Evolutionary conservation across 1,139 yeast genomes (phyloP), one percentile per base, ranked within the genome.

Genomic region (Pichia sp.): DNA sequence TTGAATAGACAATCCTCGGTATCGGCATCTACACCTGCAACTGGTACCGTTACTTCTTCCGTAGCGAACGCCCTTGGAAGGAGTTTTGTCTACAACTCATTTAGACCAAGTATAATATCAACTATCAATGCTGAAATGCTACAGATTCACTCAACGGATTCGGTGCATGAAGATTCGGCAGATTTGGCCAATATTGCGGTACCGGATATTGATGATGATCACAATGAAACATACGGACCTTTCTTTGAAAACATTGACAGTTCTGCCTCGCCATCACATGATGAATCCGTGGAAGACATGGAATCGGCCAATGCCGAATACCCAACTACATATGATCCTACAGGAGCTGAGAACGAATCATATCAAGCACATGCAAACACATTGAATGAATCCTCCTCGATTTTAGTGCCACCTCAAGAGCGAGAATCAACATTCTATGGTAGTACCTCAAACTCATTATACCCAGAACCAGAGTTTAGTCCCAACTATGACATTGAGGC

Each of bases 151-250:
- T 63, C 75, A 0, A 71, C 72, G 2, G 51, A 56, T 25, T 69
- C 74, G 14, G 67, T 79, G 31, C 74, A 80, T 41, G 83, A 75
- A 44, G 80, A 77, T 43, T 71, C 84, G 0, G 83, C 80, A 3
- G 73, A 66, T 37, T 63, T 77, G 44, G 82, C 86, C 12, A 65
- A 64, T 24, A 69, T 78, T 36, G 79, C 76, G 1, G 81, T 79
- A 4, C 64, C 74, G 5, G 72, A 66, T 23, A 27, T 30, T 21
- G 52, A 48, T 3, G 48, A 35, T 10, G 46, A 36, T 11, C 30
- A 26, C 14, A 21, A 21, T 21, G 22, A 21, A 21, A 21, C 11
- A 9, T 8, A 21, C 11, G 22, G 22, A 21, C 10, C 22, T 8
- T 9, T 9, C 11, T 8, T 11, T 21, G 22, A 21, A 21, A 21